These are phyloP conservation scores for Exophiala aquamarina DNA, from an alignment of 2,329 filamentous ascomycete genomes.

Conservation along the genomic window DNA sequence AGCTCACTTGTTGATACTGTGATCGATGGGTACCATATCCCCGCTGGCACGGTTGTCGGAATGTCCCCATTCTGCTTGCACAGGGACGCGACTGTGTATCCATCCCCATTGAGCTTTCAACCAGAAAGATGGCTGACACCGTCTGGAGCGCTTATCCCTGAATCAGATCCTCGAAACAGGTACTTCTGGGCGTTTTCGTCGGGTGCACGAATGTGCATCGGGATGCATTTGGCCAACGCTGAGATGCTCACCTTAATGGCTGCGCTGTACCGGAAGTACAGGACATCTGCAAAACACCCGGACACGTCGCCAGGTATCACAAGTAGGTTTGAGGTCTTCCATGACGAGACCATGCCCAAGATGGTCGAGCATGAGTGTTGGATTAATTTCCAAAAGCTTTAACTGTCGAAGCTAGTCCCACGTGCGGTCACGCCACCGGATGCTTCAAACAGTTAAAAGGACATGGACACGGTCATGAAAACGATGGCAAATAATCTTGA, in stretches of 20 bases:
- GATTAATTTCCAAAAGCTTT: conserved; percentile 23
- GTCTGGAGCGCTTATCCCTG: conserved; percentile 21
- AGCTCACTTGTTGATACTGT: conserved; percentile 32
- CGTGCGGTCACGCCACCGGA: too few species aligned
- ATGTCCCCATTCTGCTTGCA: conserved; percentile 37
- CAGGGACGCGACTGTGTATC: conserved; percentile 46
- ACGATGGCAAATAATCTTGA: too few species aligned
- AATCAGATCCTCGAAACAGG: conserved; percentile 23
- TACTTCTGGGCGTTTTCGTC: conserved; percentile 42
- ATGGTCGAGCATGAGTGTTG: conserved; percentile 27
- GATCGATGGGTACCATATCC: conserved; percentile 37
- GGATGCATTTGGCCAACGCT: conserved; percentile 48
- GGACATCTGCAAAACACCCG: conserved; percentile 33
- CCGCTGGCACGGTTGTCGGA: conserved; percentile 31
- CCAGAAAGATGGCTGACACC: conserved; percentile 35
- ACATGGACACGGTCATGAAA: too few species aligned
- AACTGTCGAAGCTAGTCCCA: too few species aligned
- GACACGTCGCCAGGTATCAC: conserved; percentile 32
- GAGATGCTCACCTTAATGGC: conserved; percentile 51
- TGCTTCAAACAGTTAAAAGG: too few species aligned
- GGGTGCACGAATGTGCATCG: conserved; percentile 43
- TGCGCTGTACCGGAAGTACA: conserved; percentile 47
- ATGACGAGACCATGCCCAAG: conserved; percentile 29
- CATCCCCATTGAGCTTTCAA: conserved; percentile 44
- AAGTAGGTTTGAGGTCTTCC: conserved; percentile 34